Percentiles rank a stretch among this genome's conserved stretches.
Evolutionary conservation across 176 grass and related monocot genomes (phyloP).

Genomic region (Zizania latifolia): DNA sequence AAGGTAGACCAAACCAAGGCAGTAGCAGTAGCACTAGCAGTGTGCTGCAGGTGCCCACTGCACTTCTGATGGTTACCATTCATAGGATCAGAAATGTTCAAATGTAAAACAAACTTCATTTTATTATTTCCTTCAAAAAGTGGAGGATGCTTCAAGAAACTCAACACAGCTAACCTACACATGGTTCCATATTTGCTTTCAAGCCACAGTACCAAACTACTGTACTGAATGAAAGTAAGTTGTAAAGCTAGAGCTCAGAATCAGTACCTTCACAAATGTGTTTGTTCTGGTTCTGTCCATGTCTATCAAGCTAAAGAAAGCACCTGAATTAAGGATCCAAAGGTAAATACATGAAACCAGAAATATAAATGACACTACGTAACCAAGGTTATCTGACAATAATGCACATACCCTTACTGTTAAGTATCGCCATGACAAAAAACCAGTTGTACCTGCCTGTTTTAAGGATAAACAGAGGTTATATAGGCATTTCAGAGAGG

Average conservation of each 20-base stretch:
- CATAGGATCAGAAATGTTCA: not conserved
- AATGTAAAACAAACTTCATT: not conserved
- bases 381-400: not conserved
- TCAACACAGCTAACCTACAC: not conserved
- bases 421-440: constrained; percentile 30
- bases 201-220: not conserved
- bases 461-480: not conserved
- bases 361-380: not conserved
- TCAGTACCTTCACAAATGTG: constrained; percentile 16
- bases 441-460: not conserved
- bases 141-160: not conserved
- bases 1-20: not conserved
- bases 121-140: not conserved
- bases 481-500: not conserved
- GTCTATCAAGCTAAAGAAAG: constrained; percentile 4
- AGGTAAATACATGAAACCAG: not conserved
- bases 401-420: constrained; percentile 2
- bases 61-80: not conserved
- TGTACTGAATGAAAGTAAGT: not conserved
- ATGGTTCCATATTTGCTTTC: not conserved
- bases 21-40: too few species aligned
- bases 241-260: not conserved
- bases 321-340: constrained; percentile 15
- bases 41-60: not conserved
- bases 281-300: not conserved